Evolutionary conservation across 2,329 filamentous ascomycete genomes (phyloP), one percentile per base, ranked within the genome.

Genomic region (Thelonectria olida): DNA sequence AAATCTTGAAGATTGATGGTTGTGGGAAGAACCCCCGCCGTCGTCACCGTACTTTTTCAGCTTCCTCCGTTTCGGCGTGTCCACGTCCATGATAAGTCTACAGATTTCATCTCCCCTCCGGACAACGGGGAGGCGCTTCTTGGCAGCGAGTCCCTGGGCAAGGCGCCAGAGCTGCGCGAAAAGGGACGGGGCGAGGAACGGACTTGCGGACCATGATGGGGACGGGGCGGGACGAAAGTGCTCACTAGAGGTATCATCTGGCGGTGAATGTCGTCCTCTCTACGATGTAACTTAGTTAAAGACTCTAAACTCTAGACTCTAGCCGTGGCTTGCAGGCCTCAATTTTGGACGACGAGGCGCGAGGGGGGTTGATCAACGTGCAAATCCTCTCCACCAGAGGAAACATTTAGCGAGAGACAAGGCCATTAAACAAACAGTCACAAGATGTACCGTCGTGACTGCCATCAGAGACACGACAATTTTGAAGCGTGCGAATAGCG

Each of bases 261-360:
- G 56, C 56, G 56, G 56, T 59, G 56, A 59, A 54, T 42, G 38
- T 39, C 20, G n/a, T n/a, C n/a, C n/a, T n/a, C n/a, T n/a, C n/a
- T n/a, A n/a, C n/a, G n/a, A n/a, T n/a, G n/a, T n/a, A n/a, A n/a
- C n/a, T n/a, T n/a, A n/a, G n/a, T n/a, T n/a, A n/a, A n/a, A n/a
- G n/a, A n/a, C n/a, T n/a, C n/a, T n/a, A n/a, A n/a, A n/a, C n/a
- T n/a, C n/a, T n/a, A n/a, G n/a, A n/a, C 50, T 42, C 38, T 17
- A 49, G 53, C 15, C n/a, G 28, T 23, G 36, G 41, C 28, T 44
- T 42, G 19, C 28, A 19, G 8, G 10, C 15, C 38, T 23, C 28
- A 15, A 38, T 34, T n/a, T 27, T 36, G 7, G 39, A 36, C 12
- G 25, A 17, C 6, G 38, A 31, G 50, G 36, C 23, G 38, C n/a